Evolutionary conservation across 2,329 filamentous ascomycete genomes (phyloP).

Genomic region (Capronia americana): DNA sequence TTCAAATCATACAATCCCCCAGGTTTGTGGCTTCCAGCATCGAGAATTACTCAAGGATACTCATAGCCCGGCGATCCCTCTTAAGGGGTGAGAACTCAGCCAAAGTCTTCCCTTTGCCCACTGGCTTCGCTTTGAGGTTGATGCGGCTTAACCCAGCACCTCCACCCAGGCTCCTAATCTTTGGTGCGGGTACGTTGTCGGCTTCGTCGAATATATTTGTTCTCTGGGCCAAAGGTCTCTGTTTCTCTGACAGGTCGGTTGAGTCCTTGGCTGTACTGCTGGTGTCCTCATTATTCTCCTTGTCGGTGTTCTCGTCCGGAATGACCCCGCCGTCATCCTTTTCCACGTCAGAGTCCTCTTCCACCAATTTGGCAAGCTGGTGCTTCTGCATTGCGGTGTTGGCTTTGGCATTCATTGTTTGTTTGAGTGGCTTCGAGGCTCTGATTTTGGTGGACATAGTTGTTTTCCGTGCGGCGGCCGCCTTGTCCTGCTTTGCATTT

Average conservation of each 20-base stretch:
- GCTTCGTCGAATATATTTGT: conserved; percentile 74
- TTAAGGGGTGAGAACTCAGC: conserved; percentile 75
- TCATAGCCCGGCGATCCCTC: conserved; percentile 62
- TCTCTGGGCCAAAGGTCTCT: conserved; percentile 70
- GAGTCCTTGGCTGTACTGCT: conserved; percentile 40
- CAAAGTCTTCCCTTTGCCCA: conserved; percentile 47
- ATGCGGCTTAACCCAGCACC: conserved; percentile 37
- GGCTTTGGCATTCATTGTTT: conserved; percentile 50
- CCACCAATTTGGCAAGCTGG: conserved; percentile 40
- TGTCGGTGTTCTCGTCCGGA: conserved; percentile 15
- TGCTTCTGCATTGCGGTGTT: conserved; percentile 41
- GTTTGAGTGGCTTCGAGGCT: conserved; percentile 42
- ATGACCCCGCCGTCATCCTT: conserved; percentile 21
- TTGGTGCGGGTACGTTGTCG: conserved; percentile 58
- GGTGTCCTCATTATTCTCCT: conserved; percentile 27
- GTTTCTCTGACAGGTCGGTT: conserved; percentile 63
- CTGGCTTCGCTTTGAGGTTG: conserved; percentile 34
- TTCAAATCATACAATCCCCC: neutral
- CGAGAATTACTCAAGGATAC: conserved; percentile 12
- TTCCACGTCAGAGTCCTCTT: conserved; percentile 38
- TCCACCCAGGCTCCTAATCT: conserved; percentile 42
- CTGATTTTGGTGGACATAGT: conserved; percentile 21
- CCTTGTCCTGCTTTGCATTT: conserved; percentile 24
- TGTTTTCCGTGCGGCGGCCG: conserved; percentile 17
- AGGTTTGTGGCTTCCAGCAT: neutral